Percentiles rank a stretch among this genome's conserved stretches.
Evolutionary conservation across 2,329 filamentous ascomycete species (phyloP).

Genomic region (Pseudocercospora cruenta): DNA sequence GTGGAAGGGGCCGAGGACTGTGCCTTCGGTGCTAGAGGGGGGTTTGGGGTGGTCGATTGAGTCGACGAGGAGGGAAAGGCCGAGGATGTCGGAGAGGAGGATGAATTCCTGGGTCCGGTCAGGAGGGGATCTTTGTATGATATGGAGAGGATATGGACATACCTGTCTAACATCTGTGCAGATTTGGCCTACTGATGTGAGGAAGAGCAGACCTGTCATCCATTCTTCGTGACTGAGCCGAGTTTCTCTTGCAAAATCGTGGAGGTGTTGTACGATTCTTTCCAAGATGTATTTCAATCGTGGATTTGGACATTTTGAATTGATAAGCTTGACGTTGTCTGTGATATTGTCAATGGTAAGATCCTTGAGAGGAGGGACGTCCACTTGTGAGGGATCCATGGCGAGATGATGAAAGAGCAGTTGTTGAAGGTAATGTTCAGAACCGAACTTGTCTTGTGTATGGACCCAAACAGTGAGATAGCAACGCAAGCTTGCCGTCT

Average conservation of each 20-base stretch:
- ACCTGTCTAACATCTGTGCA: slow-evolving; percentile 74
- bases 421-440: neutral
- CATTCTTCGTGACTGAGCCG: slow-evolving; percentile 76
- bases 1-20: slow-evolving; percentile 81
- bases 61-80: slow-evolving; percentile 78
- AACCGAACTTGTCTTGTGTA: slow-evolving; percentile 6
- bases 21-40: slow-evolving; percentile 70
- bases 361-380: slow-evolving; percentile 64
- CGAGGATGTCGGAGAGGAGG: slow-evolving; percentile 77
- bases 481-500: neutral
- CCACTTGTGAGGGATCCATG: slow-evolving; percentile 51
- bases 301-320: slow-evolving; percentile 67
- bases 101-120: slow-evolving; percentile 60
- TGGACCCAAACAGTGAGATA: neutral
- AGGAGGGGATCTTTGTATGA: neutral
- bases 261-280: slow-evolving; percentile 73
- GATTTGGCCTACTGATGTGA: slow-evolving; percentile 73
- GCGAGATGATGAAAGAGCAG: neutral
- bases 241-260: slow-evolving; percentile 81
- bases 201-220: slow-evolving; percentile 73
- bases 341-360: slow-evolving; percentile 81
- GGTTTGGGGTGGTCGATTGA: slow-evolving; percentile 84
- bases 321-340: slow-evolving; percentile 73
- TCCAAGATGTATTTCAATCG: slow-evolving; percentile 74
- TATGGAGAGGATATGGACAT: slow-evolving; percentile 27